phyloP scores from a whole-genome alignment of 345 rosid species.

The Corchorus olitorius region DNA sequence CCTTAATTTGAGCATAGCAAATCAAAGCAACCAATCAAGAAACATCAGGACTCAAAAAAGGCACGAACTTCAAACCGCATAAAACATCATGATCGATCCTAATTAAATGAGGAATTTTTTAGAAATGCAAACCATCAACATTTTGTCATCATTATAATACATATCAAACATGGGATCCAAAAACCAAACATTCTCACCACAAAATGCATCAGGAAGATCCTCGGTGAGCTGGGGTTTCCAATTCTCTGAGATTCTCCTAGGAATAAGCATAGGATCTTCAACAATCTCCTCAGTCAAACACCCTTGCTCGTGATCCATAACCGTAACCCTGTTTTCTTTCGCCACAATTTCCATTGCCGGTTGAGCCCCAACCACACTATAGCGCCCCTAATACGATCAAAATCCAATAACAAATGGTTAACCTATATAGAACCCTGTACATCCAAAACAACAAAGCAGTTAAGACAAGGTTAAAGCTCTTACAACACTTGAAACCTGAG shows the following conservation, averaged over 20 bases:
- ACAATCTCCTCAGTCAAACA: constrained; percentile 56
- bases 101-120: not conserved
- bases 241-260: constrained; percentile 59
- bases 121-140: not conserved
- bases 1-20: not conserved
- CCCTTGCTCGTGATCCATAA: constrained; percentile 70
- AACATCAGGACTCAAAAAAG: not conserved
- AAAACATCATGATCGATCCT: not conserved
- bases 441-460: not conserved
- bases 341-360: constrained; percentile 80
- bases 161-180: not conserved
- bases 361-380: constrained; percentile 83
- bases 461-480: constrained; percentile 14
- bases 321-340: constrained; percentile 64
- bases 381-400: constrained; percentile 58
- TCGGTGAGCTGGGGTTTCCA: constrained; percentile 79
- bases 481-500: constrained; percentile 62
- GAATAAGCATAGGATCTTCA: constrained; percentile 79
- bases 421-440: not conserved
- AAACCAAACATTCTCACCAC: constrained; percentile 51
- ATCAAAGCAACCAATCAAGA: constrained; percentile 11
- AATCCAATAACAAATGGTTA: constrained; percentile 20
- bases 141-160: too few species aligned
- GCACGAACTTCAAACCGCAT: not conserved
- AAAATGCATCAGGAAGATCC: constrained; percentile 83